A percentile compares a stretch with the other conserved stretches of the same genome.
Evolutionary conservation across 768 basidiomycete species (phyloP).

Genomic region (Trametes coccinea): DNA sequence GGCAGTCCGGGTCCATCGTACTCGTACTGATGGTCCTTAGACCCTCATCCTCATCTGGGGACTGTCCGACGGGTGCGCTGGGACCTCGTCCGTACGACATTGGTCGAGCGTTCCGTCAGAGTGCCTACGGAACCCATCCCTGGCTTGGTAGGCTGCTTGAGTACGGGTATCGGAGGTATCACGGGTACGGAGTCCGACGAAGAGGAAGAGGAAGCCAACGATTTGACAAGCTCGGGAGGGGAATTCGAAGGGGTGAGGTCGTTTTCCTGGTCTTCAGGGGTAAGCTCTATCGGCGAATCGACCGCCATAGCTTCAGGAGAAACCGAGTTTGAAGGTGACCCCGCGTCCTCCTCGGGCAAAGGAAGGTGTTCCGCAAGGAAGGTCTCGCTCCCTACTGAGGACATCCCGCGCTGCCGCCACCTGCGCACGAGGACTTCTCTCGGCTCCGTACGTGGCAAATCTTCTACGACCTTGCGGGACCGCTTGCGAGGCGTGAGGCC

Average conservation of each 20-base stretch:
- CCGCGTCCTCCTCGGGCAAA: constrained; percentile 34
- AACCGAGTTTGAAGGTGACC: constrained; percentile 12
- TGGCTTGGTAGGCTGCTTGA: constrained; percentile 27
- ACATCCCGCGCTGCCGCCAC: constrained; percentile 43
- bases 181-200: constrained; percentile 28
- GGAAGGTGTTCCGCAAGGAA: constrained; percentile 41
- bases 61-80: constrained; percentile 21
- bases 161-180: constrained; percentile 16
- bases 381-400: constrained; percentile 35
- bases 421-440: constrained; percentile 60
- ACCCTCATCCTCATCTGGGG: constrained; percentile 1
- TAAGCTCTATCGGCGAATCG: constrained; percentile 9
- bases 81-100: constrained; percentile 27
- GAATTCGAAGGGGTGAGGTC: constrained; percentile 30
- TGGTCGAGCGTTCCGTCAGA: constrained; percentile 38
- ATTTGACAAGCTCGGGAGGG: constrained; percentile 25
- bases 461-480: constrained; percentile 63
- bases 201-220: constrained; percentile 41
- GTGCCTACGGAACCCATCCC: constrained; percentile 30
- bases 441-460: constrained; percentile 69
- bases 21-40: neutral
- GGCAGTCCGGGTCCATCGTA: too few species aligned
- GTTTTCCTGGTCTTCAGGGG: constrained; percentile 20
- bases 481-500: constrained; percentile 80
- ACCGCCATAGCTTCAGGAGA: constrained; percentile 20